These are phyloP conservation scores for Fragaria nilgerrensis DNA, from an alignment of 306 rosid species.

Conservation along the genomic window DNA sequence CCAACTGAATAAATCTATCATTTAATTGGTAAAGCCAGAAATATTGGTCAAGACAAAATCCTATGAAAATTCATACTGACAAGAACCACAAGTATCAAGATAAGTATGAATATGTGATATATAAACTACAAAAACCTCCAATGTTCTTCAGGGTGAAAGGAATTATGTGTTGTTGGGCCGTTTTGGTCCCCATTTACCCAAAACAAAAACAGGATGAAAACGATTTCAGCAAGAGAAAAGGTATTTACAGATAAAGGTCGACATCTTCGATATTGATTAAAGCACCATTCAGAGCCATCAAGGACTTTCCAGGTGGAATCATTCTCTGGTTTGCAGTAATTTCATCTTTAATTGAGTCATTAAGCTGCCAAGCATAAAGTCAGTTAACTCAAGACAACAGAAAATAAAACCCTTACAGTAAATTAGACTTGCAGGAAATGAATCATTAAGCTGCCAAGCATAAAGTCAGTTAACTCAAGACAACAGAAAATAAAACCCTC, in stretches of 20 bases:
- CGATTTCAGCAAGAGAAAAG: conserved; percentile 40
- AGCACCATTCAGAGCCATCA: conserved; percentile 98
- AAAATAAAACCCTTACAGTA: neutral
- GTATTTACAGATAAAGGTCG: conserved; percentile 89
- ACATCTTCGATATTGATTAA: conserved; percentile 89
- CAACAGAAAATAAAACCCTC: neutral
- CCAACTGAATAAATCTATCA: neutral
- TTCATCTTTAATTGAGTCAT: conserved; percentile 88
- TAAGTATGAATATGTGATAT: conserved; percentile 12
- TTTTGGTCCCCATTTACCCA: too few relatives aligned
- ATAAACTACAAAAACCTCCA: conserved; percentile 1
- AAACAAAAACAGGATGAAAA: conserved; percentile 14
- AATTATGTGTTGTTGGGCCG: too few relatives aligned
- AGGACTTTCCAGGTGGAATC: conserved; percentile 99
- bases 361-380: conserved; percentile 57
- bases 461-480: conserved; percentile 27
- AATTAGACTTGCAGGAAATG: conserved; percentile 11
- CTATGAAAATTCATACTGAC: neutral
- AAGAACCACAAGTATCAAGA: conserved; percentile 20
- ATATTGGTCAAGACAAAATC: neutral
- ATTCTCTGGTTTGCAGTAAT: conserved; percentile 89
- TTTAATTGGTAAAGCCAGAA: neutral
- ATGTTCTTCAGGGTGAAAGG: conserved; percentile 18
- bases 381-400: conserved; percentile 25
- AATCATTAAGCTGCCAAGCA: conserved; percentile 76